A percentile compares a stretch with the other conserved stretches of the same genome.
phyloP scores from a whole-genome alignment of 2,329 filamentous ascomycete genomes.

The Colletotrichum theobromicola region DNA sequence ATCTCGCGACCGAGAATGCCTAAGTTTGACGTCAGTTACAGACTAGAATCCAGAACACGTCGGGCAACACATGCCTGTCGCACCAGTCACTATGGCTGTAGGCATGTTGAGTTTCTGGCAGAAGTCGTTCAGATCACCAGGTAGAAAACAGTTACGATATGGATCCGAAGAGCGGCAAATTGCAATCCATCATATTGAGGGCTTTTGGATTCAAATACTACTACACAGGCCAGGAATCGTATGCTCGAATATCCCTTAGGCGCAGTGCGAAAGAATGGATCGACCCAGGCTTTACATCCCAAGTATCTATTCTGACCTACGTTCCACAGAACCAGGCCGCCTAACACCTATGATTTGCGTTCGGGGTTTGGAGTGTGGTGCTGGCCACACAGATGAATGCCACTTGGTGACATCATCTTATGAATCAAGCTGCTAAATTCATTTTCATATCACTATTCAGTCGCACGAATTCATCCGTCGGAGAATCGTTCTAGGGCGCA shows the following conservation, averaged over 20 bases:
- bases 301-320: background rate
- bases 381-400: background rate
- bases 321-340: background rate
- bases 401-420: background rate
- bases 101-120: background rate
- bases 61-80: background rate
- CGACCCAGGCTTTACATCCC: background rate
- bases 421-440: background rate
- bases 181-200: background rate
- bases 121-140: background rate
- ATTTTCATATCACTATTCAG: background rate
- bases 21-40: background rate
- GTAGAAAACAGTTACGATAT: background rate
- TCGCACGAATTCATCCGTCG: background rate
- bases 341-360: background rate
- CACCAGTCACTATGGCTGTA: background rate
- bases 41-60: too few relatives aligned
- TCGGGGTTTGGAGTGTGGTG: background rate
- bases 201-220: background rate
- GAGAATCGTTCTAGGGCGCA: background rate
- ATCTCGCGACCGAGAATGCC: constrained; percentile 31
- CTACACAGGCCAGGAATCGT: background rate
- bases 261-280: background rate
- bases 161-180: background rate
- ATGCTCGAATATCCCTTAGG: background rate